Base-by-base conservation (phyloP, 148 eudicot genomes). In the Pouteria glomerata region DNA sequence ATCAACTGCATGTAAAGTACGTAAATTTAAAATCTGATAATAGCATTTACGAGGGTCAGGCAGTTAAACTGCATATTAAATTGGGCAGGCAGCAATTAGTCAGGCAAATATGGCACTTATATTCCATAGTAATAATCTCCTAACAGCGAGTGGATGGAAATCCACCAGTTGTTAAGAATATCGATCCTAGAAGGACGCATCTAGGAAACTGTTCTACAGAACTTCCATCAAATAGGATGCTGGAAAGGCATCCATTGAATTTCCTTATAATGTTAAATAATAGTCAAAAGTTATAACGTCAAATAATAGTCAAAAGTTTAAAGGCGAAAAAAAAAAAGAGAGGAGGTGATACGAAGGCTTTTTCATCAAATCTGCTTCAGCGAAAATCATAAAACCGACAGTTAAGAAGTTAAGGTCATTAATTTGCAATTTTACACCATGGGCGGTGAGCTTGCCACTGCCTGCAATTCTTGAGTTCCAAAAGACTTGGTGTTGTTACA, bases 1-100 rank as follows among this genome's bases (percentile, higher is more conserved):
- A 74, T 73, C 82, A 52, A 78, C 91, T 83, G 79, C 57, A 75
- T 8, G 26, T 50, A 47, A 23, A 73, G 31, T 71, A 53, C 14
- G 63, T n/a, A 8, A 18, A 52, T 42, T 24, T 39, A 69, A 16
- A 29, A 68, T 44, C 30, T 14, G 0, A 58, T 42, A 57, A 8
- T 11, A 71, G 16, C 12, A 57, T 37, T 41, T 70, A 56, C 18
- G 18, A 19, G 42, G 51, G 23, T 41, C 16, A 57, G 6, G 23
- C 62, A 24, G 50, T 13, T 26, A 5, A 51, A 33, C 57, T 15
- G 6, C 15, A 45, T 15, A 3, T 31, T 6, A 33, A 41, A 56
- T 7, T 24, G 16, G 12, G 44, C 47, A 15, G 24, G 33, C 51
- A 24, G 51, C 51, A 21, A 41, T 63, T 41, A 23, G 66, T 24